These are phyloP conservation scores for Austroboletus eburneus DNA, from an alignment of 768 basidiomycete genomes.

Conservation along the genomic window DNA sequence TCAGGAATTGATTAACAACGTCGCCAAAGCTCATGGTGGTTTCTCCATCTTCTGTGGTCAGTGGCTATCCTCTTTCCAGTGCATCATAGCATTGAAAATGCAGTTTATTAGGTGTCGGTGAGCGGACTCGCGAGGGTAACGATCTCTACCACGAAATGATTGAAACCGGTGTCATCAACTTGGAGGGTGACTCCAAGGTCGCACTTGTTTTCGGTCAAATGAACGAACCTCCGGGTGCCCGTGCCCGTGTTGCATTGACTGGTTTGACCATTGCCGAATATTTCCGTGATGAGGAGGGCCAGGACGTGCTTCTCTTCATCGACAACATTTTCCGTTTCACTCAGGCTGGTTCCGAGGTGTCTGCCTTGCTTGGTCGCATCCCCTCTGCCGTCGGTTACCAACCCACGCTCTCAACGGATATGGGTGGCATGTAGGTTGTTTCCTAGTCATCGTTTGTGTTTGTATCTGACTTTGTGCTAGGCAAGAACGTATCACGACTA, in stretches of 20 bases:
- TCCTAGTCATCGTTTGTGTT: background rate
- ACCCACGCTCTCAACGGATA: slow-evolving; percentile 98
- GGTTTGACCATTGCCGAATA: slow-evolving; percentile 99
- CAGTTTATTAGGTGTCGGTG: slow-evolving; percentile 78
- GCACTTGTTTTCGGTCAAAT: slow-evolving; percentile 99
- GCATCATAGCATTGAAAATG: slow-evolving; percentile 8
- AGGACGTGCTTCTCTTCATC: slow-evolving; percentile 99
- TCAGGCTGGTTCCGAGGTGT: slow-evolving; percentile 99
- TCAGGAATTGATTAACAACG: slow-evolving; percentile 99
- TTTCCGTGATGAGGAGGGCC: slow-evolving; percentile 99
- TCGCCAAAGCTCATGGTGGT: slow-evolving; percentile 99
- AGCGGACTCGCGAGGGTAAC: slow-evolving; percentile 99
- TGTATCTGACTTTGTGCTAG: slow-evolving; percentile 34
- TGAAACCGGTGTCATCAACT: slow-evolving; percentile 99
- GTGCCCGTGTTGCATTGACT: slow-evolving; percentile 99
- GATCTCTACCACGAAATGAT: slow-evolving; percentile 99
- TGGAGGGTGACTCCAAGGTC: slow-evolving; percentile 99
- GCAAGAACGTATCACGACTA: slow-evolving; percentile 99
- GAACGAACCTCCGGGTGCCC: slow-evolving; percentile 99
- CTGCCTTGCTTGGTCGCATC: slow-evolving; percentile 99
- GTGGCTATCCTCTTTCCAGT: slow-evolving; percentile 18
- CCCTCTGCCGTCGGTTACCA: slow-evolving; percentile 99
- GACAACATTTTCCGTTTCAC: slow-evolving; percentile 99
- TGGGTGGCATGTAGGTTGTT: slow-evolving; percentile 92
- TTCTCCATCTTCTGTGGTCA: slow-evolving; percentile 98